Percentiles rank a stretch among this genome's conserved stretches.
Evolutionary conservation across 257 asterid genomes (phyloP).

Genomic region (Rhazya stricta): DNA sequence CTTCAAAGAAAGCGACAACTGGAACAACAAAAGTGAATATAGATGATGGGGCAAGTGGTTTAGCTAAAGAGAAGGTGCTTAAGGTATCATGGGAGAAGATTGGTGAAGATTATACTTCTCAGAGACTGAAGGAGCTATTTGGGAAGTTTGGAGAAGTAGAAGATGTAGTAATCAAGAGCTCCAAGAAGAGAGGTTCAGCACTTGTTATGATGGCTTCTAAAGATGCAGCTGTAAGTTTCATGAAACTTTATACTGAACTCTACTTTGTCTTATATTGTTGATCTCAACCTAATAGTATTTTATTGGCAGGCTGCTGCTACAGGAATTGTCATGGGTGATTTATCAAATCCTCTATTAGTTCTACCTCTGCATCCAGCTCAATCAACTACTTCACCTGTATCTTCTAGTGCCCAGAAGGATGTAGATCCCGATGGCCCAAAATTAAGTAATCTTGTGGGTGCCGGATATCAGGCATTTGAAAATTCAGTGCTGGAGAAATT

Average conservation of each 20-base stretch:
- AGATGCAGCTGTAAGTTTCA: slow-evolving; percentile 56
- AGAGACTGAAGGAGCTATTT: slow-evolving; percentile 54
- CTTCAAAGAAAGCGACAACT: slow-evolving; percentile 30
- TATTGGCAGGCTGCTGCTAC: slow-evolving; percentile 43
- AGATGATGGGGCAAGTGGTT: slow-evolving; percentile 30
- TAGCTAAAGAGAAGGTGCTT: slow-evolving; percentile 68
- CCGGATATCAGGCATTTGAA: slow-evolving; percentile 63
- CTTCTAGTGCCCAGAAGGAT: slow-evolving; percentile 29
- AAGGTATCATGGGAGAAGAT: slow-evolving; percentile 86
- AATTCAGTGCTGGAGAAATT: slow-evolving; percentile 68
- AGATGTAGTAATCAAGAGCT: slow-evolving; percentile 68
- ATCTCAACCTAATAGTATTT: neutral
- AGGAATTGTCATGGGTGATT: slow-evolving; percentile 57
- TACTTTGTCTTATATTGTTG: neutral
- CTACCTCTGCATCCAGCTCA: slow-evolving; percentile 58
- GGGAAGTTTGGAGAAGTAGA: slow-evolving; percentile 66
- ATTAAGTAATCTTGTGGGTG: slow-evolving; percentile 51
- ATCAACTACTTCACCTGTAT: slow-evolving; percentile 40
- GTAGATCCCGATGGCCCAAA: slow-evolving; percentile 38
- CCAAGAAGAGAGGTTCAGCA: slow-evolving; percentile 79
- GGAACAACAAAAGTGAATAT: slow-evolving; percentile 18
- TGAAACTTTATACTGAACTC: neutral
- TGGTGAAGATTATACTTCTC: slow-evolving; percentile 60
- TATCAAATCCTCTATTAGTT: slow-evolving; percentile 68
- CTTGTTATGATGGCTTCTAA: slow-evolving; percentile 78